Evolutionary conservation across 768 basidiomycete species (phyloP).

Genomic region (Mrakia frigida): DNA sequence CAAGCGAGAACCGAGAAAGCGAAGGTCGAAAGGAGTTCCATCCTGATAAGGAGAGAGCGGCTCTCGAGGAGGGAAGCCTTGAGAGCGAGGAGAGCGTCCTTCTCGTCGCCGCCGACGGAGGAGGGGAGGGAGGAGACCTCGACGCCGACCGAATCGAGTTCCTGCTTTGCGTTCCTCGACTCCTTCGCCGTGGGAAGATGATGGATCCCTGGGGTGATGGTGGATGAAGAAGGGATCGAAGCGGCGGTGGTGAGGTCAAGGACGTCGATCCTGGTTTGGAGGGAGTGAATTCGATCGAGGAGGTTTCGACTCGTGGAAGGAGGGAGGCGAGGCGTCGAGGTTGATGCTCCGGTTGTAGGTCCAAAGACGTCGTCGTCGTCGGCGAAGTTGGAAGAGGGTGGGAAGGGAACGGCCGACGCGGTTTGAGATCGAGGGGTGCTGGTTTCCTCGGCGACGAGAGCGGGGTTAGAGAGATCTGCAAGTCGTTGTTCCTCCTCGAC

Average conservation of each 20-base stretch:
- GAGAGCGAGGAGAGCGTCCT: not conserved
- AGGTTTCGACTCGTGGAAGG: not conserved
- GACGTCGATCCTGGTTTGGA: not conserved
- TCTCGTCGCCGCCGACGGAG: not conserved
- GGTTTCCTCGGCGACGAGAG: not conserved
- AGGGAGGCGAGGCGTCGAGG: not conserved
- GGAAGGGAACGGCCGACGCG: not conserved
- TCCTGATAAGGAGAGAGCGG: not conserved
- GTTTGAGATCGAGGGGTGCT: slow-evolving; percentile 3
- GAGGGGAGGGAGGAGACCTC: not conserved
- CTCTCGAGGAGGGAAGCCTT: not conserved
- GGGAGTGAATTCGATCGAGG: not conserved
- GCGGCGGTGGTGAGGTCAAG: not conserved
- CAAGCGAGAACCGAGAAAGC: not conserved
- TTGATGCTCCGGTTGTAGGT: not conserved
- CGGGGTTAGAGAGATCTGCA: not conserved
- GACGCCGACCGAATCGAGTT: not conserved
- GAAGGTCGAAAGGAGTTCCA: slow-evolving; percentile 2
- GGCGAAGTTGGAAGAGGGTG: not conserved
- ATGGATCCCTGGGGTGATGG: not conserved
- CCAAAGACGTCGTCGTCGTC: slow-evolving; percentile 11
- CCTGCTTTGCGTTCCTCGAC: not conserved
- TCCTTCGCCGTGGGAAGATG: not conserved
- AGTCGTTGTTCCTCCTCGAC: not conserved
- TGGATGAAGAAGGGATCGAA: not conserved